Conservation (phyloP, 2,329 filamentous ascomycete species). For the Colletotrichum truncatum region DNA sequence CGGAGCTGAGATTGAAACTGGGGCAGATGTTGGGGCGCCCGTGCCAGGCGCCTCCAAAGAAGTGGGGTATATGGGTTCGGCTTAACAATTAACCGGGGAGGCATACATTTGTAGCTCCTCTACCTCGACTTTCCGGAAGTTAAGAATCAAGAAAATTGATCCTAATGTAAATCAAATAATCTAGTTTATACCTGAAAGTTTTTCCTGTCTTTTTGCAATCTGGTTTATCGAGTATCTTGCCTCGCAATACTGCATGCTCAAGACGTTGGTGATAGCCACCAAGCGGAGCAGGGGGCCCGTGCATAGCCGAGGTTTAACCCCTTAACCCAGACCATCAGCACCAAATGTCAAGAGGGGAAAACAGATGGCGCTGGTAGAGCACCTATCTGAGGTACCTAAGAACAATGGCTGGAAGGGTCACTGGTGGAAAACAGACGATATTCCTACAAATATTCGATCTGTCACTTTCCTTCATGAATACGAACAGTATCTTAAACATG, state of each 20-base stretch:
- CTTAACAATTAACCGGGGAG: conserved; percentile 20
- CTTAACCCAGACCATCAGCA: not conserved
- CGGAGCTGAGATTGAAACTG: conserved; percentile 15
- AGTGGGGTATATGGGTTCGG: conserved; percentile 3
- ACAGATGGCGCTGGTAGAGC: conserved; percentile 2
- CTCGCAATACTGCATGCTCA: not conserved
- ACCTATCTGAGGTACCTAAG: not conserved
- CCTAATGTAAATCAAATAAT: too few species aligned
- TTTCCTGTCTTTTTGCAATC: too few species aligned
- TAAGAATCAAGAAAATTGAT: not conserved
- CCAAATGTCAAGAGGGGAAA: not conserved
- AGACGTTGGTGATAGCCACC: not conserved
- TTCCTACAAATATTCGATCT: not conserved
- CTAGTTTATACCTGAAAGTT: too few species aligned
- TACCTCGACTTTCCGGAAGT: not conserved
- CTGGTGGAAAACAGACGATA: too few species aligned
- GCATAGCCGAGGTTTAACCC: conserved; percentile 17
- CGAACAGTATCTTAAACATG: not conserved
- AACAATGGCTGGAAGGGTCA: too few species aligned
- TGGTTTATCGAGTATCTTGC: too few species aligned
- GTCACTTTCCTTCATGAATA: not conserved
- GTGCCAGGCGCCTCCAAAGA: not conserved
- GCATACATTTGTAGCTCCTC: not conserved
- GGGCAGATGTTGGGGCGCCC: conserved; percentile 21
- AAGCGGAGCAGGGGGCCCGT: not conserved